A percentile compares a stretch with the other conserved stretches of the same genome.
Conservation (phyloP, 768 basidiomycete genomes). For the Leccinum ochraceum region DNA sequence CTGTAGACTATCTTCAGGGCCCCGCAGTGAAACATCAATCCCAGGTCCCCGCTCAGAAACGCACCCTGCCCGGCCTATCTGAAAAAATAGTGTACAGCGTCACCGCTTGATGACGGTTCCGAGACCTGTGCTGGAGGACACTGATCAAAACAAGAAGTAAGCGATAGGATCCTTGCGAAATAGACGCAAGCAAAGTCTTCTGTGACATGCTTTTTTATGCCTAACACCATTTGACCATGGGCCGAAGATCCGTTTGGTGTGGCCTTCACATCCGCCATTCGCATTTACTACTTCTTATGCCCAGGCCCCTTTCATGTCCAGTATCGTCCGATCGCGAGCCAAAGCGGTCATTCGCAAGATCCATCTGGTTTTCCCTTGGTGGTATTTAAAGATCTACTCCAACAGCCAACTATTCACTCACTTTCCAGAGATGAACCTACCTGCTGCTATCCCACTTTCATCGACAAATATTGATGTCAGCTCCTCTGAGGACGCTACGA, state of each 20-base stretch:
- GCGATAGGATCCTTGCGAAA: neutral
- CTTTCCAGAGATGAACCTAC: slow-evolving; percentile 4
- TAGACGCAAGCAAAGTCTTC: neutral
- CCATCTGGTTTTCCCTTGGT: neutral
- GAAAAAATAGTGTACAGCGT: neutral
- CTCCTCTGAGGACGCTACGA: neutral
- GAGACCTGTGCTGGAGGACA: neutral
- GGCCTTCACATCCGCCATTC: neutral
- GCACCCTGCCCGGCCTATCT: neutral
- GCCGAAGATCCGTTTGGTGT: neutral
- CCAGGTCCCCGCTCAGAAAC: neutral
- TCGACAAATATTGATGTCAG: neutral
- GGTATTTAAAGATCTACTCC: slow-evolving; percentile 1
- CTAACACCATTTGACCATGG: neutral
- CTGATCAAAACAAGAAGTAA: neutral
- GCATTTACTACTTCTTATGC: neutral
- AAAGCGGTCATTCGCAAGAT: neutral
- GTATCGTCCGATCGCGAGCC: slow-evolving; percentile 3
- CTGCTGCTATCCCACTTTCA: neutral
- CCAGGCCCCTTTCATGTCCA: neutral
- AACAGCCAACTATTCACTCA: neutral
- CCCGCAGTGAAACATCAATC: neutral
- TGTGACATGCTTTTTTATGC: neutral
- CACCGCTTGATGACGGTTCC: neutral
- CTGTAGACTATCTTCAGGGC: neutral